Evolutionary conservation across 2,329 filamentous ascomycete species (phyloP).

Genomic region (Pseudopyrenochaeta lycopersici): DNA sequence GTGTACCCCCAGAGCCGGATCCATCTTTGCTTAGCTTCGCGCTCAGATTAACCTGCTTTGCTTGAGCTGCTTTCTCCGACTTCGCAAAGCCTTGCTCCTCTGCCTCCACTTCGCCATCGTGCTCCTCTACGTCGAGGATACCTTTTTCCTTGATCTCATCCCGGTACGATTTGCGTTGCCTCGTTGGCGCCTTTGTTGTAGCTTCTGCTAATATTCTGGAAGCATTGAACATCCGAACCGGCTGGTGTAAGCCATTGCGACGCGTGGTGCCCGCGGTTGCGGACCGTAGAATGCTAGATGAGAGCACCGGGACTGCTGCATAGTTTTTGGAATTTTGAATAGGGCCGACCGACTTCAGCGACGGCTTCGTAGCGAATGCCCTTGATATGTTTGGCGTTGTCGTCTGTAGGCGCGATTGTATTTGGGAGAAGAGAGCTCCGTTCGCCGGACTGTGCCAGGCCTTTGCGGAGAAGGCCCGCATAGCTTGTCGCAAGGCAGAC

Average conservation of each 20-base stretch:
- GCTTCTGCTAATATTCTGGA: slow-evolving; percentile 40
- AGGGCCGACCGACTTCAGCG: background rate
- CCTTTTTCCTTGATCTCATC: slow-evolving; percentile 51
- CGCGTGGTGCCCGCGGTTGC: slow-evolving; percentile 29
- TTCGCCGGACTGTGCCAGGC: slow-evolving; percentile 46
- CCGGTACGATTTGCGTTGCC: slow-evolving; percentile 45
- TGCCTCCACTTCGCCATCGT: slow-evolving; percentile 63
- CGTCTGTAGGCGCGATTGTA: slow-evolving; percentile 35
- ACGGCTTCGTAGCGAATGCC: slow-evolving; percentile 22
- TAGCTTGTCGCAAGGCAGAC: slow-evolving; percentile 34
- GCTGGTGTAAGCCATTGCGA: slow-evolving; percentile 36
- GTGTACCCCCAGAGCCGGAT: slow-evolving; percentile 51
- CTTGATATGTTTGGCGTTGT: slow-evolving; percentile 24
- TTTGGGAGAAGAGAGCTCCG: slow-evolving; percentile 44
- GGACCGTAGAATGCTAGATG: slow-evolving; percentile 18
- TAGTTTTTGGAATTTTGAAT: slow-evolving; percentile 8
- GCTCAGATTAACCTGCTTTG: slow-evolving; percentile 87
- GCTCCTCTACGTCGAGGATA: slow-evolving; percentile 44
- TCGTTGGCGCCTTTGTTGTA: slow-evolving; percentile 22
- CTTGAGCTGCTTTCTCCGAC: slow-evolving; percentile 85
- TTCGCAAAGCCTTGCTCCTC: slow-evolving; percentile 70
- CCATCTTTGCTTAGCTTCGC: slow-evolving; percentile 89
- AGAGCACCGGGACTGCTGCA: slow-evolving; percentile 20
- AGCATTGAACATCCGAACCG: slow-evolving; percentile 37
- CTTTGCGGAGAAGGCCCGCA: slow-evolving; percentile 45